A percentile compares a stretch with the other conserved stretches of the same genome.
Conservation (phyloP, 2,329 filamentous ascomycete genomes). For the Trichoderma guizhouense region DNA sequence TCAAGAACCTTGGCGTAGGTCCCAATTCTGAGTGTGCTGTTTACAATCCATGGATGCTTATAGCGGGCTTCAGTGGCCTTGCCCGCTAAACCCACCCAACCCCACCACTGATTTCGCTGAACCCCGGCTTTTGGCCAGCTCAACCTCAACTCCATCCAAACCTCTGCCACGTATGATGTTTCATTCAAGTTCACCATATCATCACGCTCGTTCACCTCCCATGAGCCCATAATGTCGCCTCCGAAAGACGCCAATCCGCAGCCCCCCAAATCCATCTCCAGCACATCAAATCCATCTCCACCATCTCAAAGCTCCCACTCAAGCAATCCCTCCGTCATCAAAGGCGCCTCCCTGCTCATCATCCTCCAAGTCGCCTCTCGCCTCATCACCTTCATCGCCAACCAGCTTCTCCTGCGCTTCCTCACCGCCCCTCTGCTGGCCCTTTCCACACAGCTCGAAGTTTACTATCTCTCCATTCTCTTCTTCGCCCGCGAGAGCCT, state of each 20-base stretch:
- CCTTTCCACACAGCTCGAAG: slow-evolving; percentile 82
- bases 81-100: background rate
- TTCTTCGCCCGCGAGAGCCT: slow-evolving; percentile 92
- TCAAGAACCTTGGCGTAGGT: background rate
- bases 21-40: too few species aligned
- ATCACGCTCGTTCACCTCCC: background rate
- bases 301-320: slow-evolving; percentile 14
- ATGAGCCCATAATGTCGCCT: slow-evolving; percentile 6
- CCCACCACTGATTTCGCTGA: background rate
- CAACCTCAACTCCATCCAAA: background rate
- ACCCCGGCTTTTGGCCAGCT: background rate
- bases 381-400: slow-evolving; percentile 83
- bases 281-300: background rate
- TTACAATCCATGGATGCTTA: background rate
- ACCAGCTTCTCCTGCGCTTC: slow-evolving; percentile 85
- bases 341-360: slow-evolving; percentile 81
- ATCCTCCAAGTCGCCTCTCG: slow-evolving; percentile 84
- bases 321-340: slow-evolving; percentile 45
- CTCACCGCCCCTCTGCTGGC: slow-evolving; percentile 83
- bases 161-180: slow-evolving; percentile 1
- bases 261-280: background rate
- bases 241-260: background rate
- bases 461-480: slow-evolving; percentile 88
- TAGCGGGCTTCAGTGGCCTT: background rate
- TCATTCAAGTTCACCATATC: background rate